Base-by-base conservation (phyloP, 352 stramenopile genomes). In the Halophytophthora polymorphica region DNA sequence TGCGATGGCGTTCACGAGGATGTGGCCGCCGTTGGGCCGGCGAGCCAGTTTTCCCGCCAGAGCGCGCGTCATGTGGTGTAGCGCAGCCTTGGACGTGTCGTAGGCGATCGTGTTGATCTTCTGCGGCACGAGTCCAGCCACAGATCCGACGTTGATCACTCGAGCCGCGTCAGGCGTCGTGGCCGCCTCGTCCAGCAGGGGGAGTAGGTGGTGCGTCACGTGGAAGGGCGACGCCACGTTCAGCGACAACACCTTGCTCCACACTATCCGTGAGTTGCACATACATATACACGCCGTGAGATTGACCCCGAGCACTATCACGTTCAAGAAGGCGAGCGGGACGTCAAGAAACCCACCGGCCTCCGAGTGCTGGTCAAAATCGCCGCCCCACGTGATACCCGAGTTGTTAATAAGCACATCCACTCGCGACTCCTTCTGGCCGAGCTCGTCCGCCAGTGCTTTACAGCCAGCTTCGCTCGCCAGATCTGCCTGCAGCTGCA, bases 361-460 rank as follows among this genome's bases (percentile, higher is more conserved):
- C 7, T 39, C 28, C 1, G 39, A 34, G 29, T 38, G 48, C n/a
- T 22, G 15, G 11, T 56, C 50, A 19, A 56, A 19, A 45, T 57
- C 0, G 56, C 61, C 14, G 14, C 31, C 46, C 61, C 61, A 21
- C 7, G 45, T 51, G 13, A 62, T 50, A 15, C 63, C 78, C 81
- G 90, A 96, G 77, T 98, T 98, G 71, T 98, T 98, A 50, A 98
- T 80, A 6, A 98, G 74, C 36, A 98, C 86, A 53, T 98, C 77
- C 21, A 98, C 64, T 41, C 73, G 69, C 38, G 70, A 80, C 61
- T 95, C 71, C 17, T 51, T 56, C 51, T 85, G 58, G 61, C 88
- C 84, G 23, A 98, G 61, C 52, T 97, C 70, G 8, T 78, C 45
- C 0, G 85, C 88, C 11, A 74, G 54, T 19, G 54, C 58, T 33